Percentiles rank a stretch among this genome's conserved stretches.
phyloP scores from a whole-genome alignment of 1,139 yeast genomes.

The Pichia norvegensis region DNA sequence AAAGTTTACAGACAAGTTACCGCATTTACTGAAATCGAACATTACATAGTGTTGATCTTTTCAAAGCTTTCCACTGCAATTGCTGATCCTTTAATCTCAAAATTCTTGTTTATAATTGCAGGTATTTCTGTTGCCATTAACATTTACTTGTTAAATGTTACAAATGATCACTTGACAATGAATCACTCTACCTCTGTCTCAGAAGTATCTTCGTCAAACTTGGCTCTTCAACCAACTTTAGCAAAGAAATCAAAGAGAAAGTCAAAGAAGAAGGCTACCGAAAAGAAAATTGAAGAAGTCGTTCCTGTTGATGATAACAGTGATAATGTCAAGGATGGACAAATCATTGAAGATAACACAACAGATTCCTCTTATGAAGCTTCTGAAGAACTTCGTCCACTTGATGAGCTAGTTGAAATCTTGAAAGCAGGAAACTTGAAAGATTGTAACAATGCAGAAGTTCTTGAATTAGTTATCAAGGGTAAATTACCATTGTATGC shows the following conservation, averaged over 20 bases:
- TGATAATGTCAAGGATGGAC: conserved; percentile 27
- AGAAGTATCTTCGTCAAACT: not conserved
- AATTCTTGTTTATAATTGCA: conserved; percentile 65
- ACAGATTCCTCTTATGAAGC: conserved; percentile 12
- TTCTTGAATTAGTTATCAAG: conserved; percentile 57
- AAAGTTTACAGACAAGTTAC: conserved; percentile 66
- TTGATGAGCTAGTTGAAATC: conserved; percentile 57
- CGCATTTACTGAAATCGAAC: conserved; percentile 58
- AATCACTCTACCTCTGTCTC: not conserved
- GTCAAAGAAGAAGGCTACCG: conserved; percentile 11
- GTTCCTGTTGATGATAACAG: conserved; percentile 4
- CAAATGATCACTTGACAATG: conserved; percentile 44
- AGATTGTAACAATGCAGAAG: conserved; percentile 62
- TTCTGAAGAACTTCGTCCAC: conserved; percentile 28
- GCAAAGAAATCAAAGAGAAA: conserved; percentile 12
- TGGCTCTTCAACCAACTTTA: not conserved
- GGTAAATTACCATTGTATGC: conserved; percentile 91
- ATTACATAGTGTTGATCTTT: conserved; percentile 44
- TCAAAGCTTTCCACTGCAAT: conserved; percentile 64
- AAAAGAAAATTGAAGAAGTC: conserved; percentile 5
- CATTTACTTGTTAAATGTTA: conserved; percentile 72
- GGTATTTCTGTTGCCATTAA: conserved; percentile 74
- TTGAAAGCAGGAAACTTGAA: conserved; percentile 69
- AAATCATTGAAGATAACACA: conserved; percentile 24
- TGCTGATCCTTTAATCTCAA: conserved; percentile 74